Evolutionary conservation across 139 green algal genomes (phyloP).

Genomic region (Eudorina sp.): DNA sequence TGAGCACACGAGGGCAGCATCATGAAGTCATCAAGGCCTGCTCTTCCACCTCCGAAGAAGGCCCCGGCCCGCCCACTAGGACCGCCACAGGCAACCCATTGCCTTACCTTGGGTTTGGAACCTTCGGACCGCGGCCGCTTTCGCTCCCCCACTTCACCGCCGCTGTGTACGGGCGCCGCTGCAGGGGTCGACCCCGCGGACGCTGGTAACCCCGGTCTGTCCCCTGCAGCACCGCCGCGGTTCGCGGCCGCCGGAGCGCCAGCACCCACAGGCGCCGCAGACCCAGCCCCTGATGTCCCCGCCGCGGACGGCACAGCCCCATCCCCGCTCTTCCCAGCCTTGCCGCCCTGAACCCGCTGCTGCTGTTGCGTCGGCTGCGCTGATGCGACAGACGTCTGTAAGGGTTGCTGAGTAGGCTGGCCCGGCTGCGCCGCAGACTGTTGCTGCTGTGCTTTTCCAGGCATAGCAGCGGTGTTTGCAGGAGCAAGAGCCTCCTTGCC

Average conservation of each 20-base stretch:
- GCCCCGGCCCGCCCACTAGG: too few relatives aligned
- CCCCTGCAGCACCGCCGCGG: background rate
- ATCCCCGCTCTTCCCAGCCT: background rate
- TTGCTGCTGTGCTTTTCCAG: background rate
- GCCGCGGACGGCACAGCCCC: background rate
- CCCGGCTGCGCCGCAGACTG: background rate
- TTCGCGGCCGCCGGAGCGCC: background rate
- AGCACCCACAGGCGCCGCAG: background rate
- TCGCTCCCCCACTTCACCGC: background rate
- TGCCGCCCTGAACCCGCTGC: background rate
- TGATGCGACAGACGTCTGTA: too few relatives aligned
- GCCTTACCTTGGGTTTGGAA: constrained; percentile 23
- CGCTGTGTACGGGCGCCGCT: background rate
- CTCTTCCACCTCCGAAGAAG: too few relatives aligned
- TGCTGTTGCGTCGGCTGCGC: background rate
- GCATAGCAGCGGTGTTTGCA: background rate
- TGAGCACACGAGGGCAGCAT: too few relatives aligned
- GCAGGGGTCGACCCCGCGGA: background rate
- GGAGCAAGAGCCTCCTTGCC: background rate
- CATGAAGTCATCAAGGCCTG: too few relatives aligned
- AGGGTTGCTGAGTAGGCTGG: background rate
- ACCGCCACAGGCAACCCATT: too few relatives aligned
- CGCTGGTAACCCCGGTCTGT: background rate
- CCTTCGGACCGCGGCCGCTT: constrained; percentile 14
- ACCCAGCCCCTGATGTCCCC: background rate